phyloP scores from a whole-genome alignment of 768 basidiomycete species.

The Suillus placidus region DNA sequence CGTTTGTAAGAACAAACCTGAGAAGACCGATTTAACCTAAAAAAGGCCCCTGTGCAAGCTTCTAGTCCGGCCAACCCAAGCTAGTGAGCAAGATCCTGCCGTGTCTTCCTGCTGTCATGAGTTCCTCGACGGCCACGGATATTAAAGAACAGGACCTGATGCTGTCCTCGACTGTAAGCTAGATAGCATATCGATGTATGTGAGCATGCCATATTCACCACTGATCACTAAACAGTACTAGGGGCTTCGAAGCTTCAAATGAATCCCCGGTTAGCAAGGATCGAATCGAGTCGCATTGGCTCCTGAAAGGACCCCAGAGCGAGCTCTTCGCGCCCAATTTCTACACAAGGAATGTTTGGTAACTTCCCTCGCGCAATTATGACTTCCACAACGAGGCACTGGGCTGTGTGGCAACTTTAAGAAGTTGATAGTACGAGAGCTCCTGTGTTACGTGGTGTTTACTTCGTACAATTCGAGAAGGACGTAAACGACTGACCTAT shows the following conservation, averaged over 20 bases:
- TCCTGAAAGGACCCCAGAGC: neutral
- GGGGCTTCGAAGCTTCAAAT: neutral
- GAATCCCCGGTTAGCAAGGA: neutral
- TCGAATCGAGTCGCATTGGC: neutral
- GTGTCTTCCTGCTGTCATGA: neutral
- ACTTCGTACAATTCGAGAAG: neutral
- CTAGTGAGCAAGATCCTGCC: neutral
- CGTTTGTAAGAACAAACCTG: neutral
- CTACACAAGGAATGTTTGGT: neutral
- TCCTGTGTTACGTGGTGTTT: neutral
- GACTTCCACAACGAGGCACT: neutral
- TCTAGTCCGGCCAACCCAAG: neutral
- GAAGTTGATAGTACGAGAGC: neutral
- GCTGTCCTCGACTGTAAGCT: neutral
- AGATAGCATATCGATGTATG: neutral
- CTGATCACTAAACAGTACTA: neutral
- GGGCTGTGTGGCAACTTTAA: neutral
- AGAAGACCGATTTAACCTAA: neutral
- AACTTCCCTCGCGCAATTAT: neutral
- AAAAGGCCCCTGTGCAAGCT: neutral
- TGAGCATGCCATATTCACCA: neutral
- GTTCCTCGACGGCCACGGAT: neutral
- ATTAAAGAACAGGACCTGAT: slow-evolving; percentile 1
- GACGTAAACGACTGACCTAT: neutral
- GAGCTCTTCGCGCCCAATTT: neutral